Conservation (phyloP, 768 basidiomycete genomes). For the Mrakia hoshinonis region DNA sequence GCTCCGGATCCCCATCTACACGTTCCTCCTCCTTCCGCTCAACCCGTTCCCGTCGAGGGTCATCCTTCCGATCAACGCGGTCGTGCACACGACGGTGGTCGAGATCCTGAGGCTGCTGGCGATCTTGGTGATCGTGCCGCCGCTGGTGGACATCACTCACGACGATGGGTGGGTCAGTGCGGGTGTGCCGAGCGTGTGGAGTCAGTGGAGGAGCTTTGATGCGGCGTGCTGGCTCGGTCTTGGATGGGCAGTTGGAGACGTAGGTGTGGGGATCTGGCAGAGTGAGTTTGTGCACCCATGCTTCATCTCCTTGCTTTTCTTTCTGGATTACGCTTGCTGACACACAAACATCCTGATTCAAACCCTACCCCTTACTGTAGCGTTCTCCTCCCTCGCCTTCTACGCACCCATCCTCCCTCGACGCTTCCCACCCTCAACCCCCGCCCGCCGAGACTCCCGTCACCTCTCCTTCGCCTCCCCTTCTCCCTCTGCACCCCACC, state of each 20-base stretch:
- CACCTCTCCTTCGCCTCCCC: background rate
- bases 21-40: slow-evolving; percentile 6
- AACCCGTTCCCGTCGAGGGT: slow-evolving; percentile 8
- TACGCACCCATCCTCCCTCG: slow-evolving; percentile 6
- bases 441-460: too few species aligned
- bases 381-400: slow-evolving; percentile 11
- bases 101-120: slow-evolving; percentile 5
- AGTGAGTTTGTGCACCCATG: background rate
- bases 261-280: slow-evolving; percentile 25
- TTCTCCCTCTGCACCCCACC: background rate
- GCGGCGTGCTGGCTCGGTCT: slow-evolving; percentile 19
- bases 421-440: background rate
- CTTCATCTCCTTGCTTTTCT: background rate
- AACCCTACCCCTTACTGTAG: background rate
- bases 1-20: slow-evolving; percentile 24
- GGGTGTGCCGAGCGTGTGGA: slow-evolving; percentile 16
- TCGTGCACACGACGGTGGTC: slow-evolving; percentile 12
- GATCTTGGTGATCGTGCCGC: slow-evolving; percentile 10
- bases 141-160: background rate
- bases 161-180: slow-evolving; percentile 1
- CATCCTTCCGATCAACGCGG: slow-evolving; percentile 2
- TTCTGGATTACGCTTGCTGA: background rate
- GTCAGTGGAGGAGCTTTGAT: slow-evolving; percentile 17
- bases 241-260: slow-evolving; percentile 26
- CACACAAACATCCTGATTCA: background rate